Base-by-base conservation (phyloP, 2,329 filamentous ascomycete genomes). In the Hypomyces perniciosus region DNA sequence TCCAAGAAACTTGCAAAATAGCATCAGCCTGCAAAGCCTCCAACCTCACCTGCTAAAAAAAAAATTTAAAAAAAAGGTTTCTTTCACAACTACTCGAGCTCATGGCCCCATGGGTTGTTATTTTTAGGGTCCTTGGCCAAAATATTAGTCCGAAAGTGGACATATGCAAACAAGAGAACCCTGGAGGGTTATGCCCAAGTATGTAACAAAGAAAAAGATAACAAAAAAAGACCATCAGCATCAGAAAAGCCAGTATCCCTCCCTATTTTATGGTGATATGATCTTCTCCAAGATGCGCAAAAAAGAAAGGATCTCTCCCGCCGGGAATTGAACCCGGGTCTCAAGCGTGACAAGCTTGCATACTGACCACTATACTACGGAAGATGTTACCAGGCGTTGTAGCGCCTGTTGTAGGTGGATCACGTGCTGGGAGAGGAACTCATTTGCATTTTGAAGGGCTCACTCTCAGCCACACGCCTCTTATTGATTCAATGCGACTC, bases 281-380 rank as follows among this genome's bases (percentile, higher is more conserved):
- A 20, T 20, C 20, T 20, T 20, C 20, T 20, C 20, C 20, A 20
- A 20, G 5, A 4, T 27, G 39, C 13, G 29, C 28, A 30, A 12
- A 3, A 7, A 39, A 48, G 42, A 44, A 46, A 47, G 20, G 48
- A 51, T 9, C 55, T 57, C 55, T 57, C 55, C 55, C 55, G 55
- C 55, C 55, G 55, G 55, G 55, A 57, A 57, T 57, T 57, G 55
- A 57, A 57, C 55, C 55, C 55, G 54, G 55, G 55, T 57, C 55
- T 57, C 55, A 56, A 56, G 55, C 55, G 55, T 57, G 55, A 57
- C 54, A 57, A 57, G 55, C 55, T 56, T 56, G 51, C 55, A 57
- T 57, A 56, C 54, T 57, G 55, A 57, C 55, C 55, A 57, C 54
- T 57, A 57, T 56, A 57, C 55, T 57, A 57, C 55, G 55, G 55